phyloP scores from a whole-genome alignment of 2,329 filamentous ascomycete species.

The Phyllosticta ampelicida region DNA sequence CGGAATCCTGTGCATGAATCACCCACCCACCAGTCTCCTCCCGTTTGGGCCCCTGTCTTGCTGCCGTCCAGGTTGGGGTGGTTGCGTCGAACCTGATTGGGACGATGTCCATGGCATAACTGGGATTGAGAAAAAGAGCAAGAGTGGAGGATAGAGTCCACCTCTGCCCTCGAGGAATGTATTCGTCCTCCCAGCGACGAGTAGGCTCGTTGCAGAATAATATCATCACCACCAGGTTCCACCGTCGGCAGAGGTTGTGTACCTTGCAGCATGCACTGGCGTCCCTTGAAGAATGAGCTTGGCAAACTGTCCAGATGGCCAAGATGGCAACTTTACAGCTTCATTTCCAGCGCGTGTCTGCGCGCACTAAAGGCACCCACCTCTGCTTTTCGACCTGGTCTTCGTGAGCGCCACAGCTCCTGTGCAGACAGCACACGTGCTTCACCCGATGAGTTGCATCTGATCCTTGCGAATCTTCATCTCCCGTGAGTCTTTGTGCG shows the following conservation, averaged over 20 bases:
- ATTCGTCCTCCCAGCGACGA: neutral
- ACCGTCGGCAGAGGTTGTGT: slow-evolving; percentile 2
- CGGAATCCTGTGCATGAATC: slow-evolving; percentile 8
- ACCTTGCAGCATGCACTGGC: slow-evolving; percentile 8
- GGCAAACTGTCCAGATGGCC: slow-evolving; percentile 1
- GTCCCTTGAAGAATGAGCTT: slow-evolving; percentile 9
- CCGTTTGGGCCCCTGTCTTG: slow-evolving; percentile 3
- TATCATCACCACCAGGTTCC: neutral
- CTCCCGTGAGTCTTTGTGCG: slow-evolving; percentile 9
- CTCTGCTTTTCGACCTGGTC: neutral
- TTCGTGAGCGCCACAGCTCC: slow-evolving; percentile 3
- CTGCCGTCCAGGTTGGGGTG: neutral
- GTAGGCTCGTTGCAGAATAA: neutral
- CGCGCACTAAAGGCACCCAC: neutral
- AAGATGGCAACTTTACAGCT: neutral
- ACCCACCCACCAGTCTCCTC: slow-evolving; percentile 3
- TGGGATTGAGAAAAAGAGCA: neutral
- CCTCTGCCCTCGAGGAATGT: neutral
- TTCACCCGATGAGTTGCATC: neutral
- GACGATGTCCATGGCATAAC: neutral
- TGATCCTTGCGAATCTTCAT: slow-evolving; percentile 6
- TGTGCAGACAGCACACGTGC: slow-evolving; percentile 7
- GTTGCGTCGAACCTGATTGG: neutral
- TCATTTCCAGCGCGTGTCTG: neutral
- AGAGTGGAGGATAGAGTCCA: neutral